Evolutionary conservation across 192 early-diverging fungal genomes (phyloP), one percentile per base, ranked within the genome.

Genomic region (Geosiphon pyriformis): DNA sequence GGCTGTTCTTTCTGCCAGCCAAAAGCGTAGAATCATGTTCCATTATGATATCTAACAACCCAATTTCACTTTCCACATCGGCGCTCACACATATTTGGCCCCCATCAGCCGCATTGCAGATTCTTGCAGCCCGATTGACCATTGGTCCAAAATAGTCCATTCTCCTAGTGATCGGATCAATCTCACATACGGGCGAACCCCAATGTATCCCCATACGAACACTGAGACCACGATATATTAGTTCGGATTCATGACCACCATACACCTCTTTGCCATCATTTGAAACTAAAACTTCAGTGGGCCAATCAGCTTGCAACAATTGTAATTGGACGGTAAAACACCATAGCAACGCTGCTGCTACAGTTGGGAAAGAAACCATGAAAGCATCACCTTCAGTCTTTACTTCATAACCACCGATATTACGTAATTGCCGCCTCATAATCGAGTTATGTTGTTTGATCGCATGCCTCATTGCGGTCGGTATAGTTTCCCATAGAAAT

Each of bases 121-220:
- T 89, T 51, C 94, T 84, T 31, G 90, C 82, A 2, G 92, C 86
- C 11, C 90, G 85, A 70, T 96, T 96, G 37, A 94, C 92, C 82
- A 96, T 90, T 0, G 92, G 94, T 0, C 94, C 94, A 82, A 92
- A 96, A 74, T 96, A 96, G 74, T 96, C 94, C 94, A 96, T 96
- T 49, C 94, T 87, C 32, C 85, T 80, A 23, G 94, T 96, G 51
- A 94, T 82, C 12, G 92, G 90, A 64, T 96, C 91, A 22, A 86
- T 83, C 60, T 96, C 94, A 53, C 88, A 93, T 2, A 93, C 86
- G 2, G 92, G 92, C 17, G 72, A 76, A 60, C 94, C 94, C 80
- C 89, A 91, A 72, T 96, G 94, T 70, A 96, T 87, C 27, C 94
- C 94, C 91, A 96, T 96, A 25, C 94, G 88, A 22, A 96, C 92